Evolutionary conservation across 2,329 filamentous ascomycete genomes (phyloP).

Genomic region (Xylariaceae sp.): DNA sequence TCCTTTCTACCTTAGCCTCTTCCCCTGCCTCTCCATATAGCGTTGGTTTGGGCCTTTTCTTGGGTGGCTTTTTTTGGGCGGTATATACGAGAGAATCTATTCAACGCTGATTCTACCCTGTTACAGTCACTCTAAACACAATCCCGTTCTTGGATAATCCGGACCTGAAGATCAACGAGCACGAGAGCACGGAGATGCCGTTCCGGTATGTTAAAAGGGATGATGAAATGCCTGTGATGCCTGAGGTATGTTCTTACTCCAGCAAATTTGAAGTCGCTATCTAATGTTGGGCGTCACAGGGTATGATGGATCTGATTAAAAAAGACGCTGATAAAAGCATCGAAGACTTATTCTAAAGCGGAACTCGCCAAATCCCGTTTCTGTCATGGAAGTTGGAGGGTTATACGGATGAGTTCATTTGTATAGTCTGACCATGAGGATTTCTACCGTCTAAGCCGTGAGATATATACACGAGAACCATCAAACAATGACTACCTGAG

Average conservation of each 20-base stretch:
- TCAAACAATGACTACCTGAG: no score
- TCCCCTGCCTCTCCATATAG: neutral
- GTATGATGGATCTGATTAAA: conserved; percentile 90
- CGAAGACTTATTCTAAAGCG: conserved; percentile 66
- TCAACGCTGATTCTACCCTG: neutral
- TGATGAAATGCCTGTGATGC: conserved; percentile 81
- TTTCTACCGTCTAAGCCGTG: no score
- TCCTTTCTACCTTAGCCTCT: neutral
- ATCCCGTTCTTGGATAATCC: conserved; percentile 83
- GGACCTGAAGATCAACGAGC: conserved; percentile 81
- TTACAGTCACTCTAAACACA: conserved; percentile 54
- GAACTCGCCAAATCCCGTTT: neutral
- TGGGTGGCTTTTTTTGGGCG: neutral
- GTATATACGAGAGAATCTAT: neutral
- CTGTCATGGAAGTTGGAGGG: neutral
- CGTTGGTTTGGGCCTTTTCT: neutral
- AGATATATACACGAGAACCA: no score
- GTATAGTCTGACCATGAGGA: neutral
- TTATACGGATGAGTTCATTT: neutral
- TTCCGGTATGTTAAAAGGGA: conserved; percentile 85
- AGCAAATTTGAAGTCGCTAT: no score
- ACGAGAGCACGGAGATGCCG: conserved; percentile 95
- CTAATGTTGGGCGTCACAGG: conserved; percentile 47
- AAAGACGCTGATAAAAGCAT: conserved; percentile 91
- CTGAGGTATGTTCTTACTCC: conserved; percentile 58